Conservation (phyloP, 179 eudicot genomes). For the Camellia oleifera region DNA sequence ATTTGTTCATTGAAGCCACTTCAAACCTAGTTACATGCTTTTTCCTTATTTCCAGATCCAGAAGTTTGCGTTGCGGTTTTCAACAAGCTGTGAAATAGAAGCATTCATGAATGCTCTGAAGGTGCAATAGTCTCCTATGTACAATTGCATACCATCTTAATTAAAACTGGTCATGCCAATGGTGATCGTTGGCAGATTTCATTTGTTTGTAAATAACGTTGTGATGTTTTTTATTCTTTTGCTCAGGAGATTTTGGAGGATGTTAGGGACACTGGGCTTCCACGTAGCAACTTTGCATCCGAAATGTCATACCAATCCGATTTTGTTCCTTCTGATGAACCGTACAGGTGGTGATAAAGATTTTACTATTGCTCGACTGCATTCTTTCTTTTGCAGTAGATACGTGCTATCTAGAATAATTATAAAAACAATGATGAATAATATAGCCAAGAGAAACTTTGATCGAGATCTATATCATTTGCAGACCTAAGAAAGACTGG, state of each 20-base stretch:
- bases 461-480: conserved; percentile 13
- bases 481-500: conserved; percentile 44
- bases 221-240: conserved; percentile 1
- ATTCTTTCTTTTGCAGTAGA: conserved; percentile 8
- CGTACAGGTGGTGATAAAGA: conserved; percentile 29
- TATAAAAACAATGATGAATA: not conserved
- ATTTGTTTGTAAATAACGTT: not conserved
- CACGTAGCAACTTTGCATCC: conserved; percentile 25
- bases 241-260: conserved; percentile 44
- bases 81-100: conserved; percentile 37
- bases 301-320: conserved; percentile 58
- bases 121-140: conserved; percentile 34
- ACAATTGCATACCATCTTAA: not conserved
- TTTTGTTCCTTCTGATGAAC: conserved; percentile 32
- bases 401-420: not conserved
- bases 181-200: not conserved
- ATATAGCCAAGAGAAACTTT: not conserved
- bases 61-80: conserved; percentile 77
- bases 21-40: conserved; percentile 3
- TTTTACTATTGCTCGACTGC: not conserved
- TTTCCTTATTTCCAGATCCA: conserved; percentile 59
- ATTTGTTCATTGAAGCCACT: not conserved
- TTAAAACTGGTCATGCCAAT: not conserved
- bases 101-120: conserved; percentile 47
- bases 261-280: conserved; percentile 14